Conservation (phyloP, 2,329 filamentous ascomycete species). For the Cladosporium halotolerans region DNA sequence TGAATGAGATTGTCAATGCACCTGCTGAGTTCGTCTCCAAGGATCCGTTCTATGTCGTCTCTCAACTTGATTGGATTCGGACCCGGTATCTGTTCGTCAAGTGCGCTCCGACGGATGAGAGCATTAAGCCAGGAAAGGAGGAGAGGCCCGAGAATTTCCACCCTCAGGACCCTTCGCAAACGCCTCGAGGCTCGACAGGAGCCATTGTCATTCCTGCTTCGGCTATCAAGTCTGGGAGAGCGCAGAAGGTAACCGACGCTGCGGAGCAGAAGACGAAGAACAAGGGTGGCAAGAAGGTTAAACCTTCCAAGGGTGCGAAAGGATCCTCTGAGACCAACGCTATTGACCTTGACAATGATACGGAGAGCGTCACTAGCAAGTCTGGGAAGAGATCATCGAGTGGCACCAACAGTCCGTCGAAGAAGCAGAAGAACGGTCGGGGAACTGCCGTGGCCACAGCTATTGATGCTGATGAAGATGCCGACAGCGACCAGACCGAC, state of each 20-base stretch:
- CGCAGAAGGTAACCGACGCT: not conserved
- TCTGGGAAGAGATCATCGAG: not conserved
- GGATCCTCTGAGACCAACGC: no score
- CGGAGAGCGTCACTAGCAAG: not conserved
- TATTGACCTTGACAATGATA: no score
- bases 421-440: constrained; percentile 23
- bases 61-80: constrained; percentile 78
- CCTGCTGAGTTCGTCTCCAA: constrained; percentile 54
- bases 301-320: no score
- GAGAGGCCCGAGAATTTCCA: constrained; percentile 19
- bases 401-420: constrained; percentile 4
- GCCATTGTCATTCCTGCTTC: constrained; percentile 48
- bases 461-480: constrained; percentile 30
- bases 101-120: constrained; percentile 19
- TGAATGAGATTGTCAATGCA: constrained; percentile 81
- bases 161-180: constrained; percentile 37
- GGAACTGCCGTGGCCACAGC: constrained; percentile 30
- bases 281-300: not conserved
- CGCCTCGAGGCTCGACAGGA: constrained; percentile 35
- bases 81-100: constrained; percentile 74
- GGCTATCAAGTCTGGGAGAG: constrained; percentile 43
- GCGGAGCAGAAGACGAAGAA: constrained; percentile 16
- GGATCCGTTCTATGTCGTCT: constrained; percentile 63
- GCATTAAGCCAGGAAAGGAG: constrained; percentile 16
- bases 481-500: constrained; percentile 39